Percentiles rank a stretch among this genome's conserved stretches.
phyloP scores from a whole-genome alignment of 1,284 basidiomycete species.

The Boletus smithii region DNA sequence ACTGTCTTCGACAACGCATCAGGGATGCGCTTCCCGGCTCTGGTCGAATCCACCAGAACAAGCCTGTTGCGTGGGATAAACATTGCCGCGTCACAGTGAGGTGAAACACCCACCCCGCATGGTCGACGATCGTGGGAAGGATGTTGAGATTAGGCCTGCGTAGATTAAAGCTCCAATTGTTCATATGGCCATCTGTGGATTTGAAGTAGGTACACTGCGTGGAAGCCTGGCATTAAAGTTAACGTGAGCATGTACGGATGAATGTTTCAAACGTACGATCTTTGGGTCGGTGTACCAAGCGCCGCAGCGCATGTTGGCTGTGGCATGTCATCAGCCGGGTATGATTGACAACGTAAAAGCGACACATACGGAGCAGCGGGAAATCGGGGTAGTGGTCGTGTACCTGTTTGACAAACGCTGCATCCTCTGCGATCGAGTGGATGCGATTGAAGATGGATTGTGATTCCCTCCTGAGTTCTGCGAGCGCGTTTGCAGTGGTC shows the following conservation, averaged over 20 bases:
- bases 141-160: slow-evolving; percentile 85
- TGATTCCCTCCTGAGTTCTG: slow-evolving; percentile 56
- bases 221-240: slow-evolving; percentile 35
- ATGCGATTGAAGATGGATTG: slow-evolving; percentile 81
- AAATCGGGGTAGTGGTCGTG: slow-evolving; percentile 52
- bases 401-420: slow-evolving; percentile 64
- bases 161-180: slow-evolving; percentile 85
- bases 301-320: slow-evolving; percentile 91
- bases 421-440: slow-evolving; percentile 80
- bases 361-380: slow-evolving; percentile 63
- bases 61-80: slow-evolving; percentile 46
- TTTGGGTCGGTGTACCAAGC: slow-evolving; percentile 88
- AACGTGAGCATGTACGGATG: not conserved
- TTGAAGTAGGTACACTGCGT: slow-evolving; percentile 84
- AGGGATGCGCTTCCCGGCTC: slow-evolving; percentile 91
- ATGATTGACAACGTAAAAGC: no score
- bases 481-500: slow-evolving; percentile 7
- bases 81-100: not conserved
- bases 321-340: no score
- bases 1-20: slow-evolving; percentile 94
- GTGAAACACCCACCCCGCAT: slow-evolving; percentile 54
- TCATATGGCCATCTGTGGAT: slow-evolving; percentile 92
- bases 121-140: slow-evolving; percentile 53
- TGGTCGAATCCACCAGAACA: slow-evolving; percentile 89
- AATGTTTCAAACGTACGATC: slow-evolving; percentile 41